Conservation (phyloP, 768 basidiomycete species). For the Pisolithus tinctorius region DNA sequence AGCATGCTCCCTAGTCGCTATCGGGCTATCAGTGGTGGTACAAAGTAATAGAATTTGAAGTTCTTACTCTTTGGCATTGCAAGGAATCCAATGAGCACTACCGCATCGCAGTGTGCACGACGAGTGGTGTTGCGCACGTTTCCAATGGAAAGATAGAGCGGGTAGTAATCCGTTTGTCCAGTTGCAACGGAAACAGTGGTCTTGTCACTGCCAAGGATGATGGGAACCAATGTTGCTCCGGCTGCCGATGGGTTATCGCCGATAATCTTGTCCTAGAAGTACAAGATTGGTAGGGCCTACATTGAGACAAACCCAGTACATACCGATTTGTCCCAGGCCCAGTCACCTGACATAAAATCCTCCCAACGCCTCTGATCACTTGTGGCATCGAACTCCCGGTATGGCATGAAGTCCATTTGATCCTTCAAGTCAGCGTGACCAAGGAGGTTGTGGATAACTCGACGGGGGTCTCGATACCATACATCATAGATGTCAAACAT, state of each 20-base stretch:
- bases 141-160: slow-evolving; percentile 6
- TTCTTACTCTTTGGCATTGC: slow-evolving; percentile 24
- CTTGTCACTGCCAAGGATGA: slow-evolving; percentile 9
- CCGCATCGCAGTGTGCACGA: slow-evolving; percentile 2
- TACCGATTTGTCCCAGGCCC: slow-evolving; percentile 11
- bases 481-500: too few species aligned
- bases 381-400: slow-evolving; percentile 2
- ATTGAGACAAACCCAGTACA: not conserved
- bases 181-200: slow-evolving; percentile 7
- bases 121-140: slow-evolving; percentile 4
- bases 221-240: slow-evolving; percentile 14
- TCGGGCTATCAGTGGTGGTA: not conserved
- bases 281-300: not conserved
- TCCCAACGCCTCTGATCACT: not conserved
- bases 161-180: slow-evolving; percentile 4
- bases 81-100: slow-evolving; percentile 22
- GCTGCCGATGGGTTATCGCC: slow-evolving; percentile 13
- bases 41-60: not conserved
- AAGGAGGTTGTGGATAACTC: not conserved
- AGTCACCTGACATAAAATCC: slow-evolving; percentile 10
- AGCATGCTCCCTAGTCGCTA: slow-evolving; percentile 4
- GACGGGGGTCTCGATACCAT: too few species aligned
- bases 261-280: slow-evolving; percentile 1
- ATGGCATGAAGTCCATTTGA: slow-evolving; percentile 15
- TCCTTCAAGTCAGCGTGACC: slow-evolving; percentile 14